Evolutionary conservation across 768 basidiomycete species (phyloP).

Genomic region (Symmetrospora coprosmae): DNA sequence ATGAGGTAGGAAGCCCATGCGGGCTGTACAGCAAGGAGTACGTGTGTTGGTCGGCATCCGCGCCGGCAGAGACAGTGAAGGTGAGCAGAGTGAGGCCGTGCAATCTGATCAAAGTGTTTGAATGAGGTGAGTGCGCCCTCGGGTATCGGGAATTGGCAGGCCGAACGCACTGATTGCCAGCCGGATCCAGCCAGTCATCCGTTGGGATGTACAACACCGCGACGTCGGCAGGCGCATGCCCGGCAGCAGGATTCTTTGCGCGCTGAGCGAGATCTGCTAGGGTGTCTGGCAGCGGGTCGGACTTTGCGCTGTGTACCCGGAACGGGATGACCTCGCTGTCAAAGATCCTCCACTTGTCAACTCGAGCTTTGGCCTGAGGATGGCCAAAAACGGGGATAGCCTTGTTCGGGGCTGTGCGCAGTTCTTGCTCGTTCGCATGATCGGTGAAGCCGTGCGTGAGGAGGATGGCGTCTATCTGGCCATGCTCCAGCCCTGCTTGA

Average conservation of each 20-base stretch:
- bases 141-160: no score
- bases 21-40: slow-evolving; percentile 7
- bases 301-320: not conserved
- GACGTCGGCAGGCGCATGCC: not conserved
- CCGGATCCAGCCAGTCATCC: slow-evolving; percentile 2
- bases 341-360: slow-evolving; percentile 17
- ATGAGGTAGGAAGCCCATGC: not conserved
- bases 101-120: no score
- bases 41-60: not conserved
- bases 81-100: slow-evolving; percentile 6
- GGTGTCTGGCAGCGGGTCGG: not conserved
- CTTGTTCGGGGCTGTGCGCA: not conserved
- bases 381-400: slow-evolving; percentile 11
- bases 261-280: not conserved
- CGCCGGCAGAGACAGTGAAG: not conserved
- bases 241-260: not conserved
- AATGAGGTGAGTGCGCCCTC: no score
- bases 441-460: slow-evolving; percentile 10
- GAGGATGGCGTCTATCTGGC: slow-evolving; percentile 5
- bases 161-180: no score
- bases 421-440: slow-evolving; percentile 1
- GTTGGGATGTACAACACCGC: slow-evolving; percentile 3
- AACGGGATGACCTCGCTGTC: not conserved
- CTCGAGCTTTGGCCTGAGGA: slow-evolving; percentile 5
- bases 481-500: not conserved